A percentile compares a stretch with the other conserved stretches of the same genome.
Conservation (phyloP, 2,329 filamentous ascomycete genomes). For the Whalleya microplaca region DNA sequence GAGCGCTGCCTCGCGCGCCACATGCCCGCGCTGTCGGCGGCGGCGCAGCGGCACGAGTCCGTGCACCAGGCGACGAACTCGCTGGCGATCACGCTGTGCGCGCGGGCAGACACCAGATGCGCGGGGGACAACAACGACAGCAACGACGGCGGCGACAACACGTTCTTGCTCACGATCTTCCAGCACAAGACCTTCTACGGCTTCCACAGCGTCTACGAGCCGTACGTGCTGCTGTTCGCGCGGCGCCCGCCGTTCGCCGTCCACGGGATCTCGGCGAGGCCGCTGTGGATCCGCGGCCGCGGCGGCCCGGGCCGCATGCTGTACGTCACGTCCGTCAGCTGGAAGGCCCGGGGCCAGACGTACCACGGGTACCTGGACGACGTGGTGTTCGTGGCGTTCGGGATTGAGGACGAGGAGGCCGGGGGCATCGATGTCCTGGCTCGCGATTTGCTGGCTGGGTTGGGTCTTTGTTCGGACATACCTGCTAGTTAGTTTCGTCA, state of each 20-base stretch:
- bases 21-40: constrained; percentile 42
- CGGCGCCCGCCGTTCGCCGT: constrained; percentile 53
- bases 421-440: constrained; percentile 57
- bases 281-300: constrained; percentile 60
- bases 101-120: too few species aligned
- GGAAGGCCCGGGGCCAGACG: constrained; percentile 49
- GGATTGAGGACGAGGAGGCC: constrained; percentile 55
- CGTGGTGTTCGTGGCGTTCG: constrained; percentile 57
- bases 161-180: constrained; percentile 57
- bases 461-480: constrained; percentile 41
- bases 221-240: constrained; percentile 56
- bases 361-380: constrained; percentile 64
- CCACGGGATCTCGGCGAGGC: constrained; percentile 51
- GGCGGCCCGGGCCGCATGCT: constrained; percentile 51
- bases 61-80: constrained; percentile 66
- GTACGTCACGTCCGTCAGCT: constrained; percentile 60
- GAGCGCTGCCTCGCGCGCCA: constrained; percentile 49
- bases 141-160: constrained; percentile 51
- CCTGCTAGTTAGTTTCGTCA: too few species aligned
- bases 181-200: constrained; percentile 56
- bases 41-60: constrained; percentile 42
- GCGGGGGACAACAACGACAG: too few species aligned
- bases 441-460: constrained; percentile 49
- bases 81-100: constrained; percentile 57
- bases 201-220: constrained; percentile 58